These are phyloP conservation scores for Ascochyta pisi DNA, from an alignment of 2,329 filamentous ascomycete species.

Conservation along the genomic window DNA sequence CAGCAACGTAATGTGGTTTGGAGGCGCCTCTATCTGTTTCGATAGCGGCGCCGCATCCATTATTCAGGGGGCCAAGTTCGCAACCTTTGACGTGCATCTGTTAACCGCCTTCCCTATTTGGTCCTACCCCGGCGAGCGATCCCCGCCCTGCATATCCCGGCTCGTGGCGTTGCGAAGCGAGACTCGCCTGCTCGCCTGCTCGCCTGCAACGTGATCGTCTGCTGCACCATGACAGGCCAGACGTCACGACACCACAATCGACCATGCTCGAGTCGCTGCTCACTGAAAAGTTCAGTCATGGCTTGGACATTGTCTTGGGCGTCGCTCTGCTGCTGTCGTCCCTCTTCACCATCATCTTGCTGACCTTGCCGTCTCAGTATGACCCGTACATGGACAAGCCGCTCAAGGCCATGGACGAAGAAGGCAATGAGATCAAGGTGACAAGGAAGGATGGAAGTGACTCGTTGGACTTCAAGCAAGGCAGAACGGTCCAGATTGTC, in stretches of 20 bases:
- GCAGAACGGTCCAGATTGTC: constrained; percentile 75
- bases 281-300: constrained; percentile 29
- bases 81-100: constrained; percentile 16
- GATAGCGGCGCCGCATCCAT: constrained; percentile 21
- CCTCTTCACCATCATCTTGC: constrained; percentile 57
- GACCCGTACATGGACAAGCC: constrained; percentile 47
- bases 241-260: constrained; percentile 16
- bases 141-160: neutral
- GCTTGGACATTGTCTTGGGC: constrained; percentile 49
- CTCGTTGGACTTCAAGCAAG: constrained; percentile 36
- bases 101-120: constrained; percentile 19
- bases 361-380: constrained; percentile 62
- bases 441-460: constrained; percentile 32
- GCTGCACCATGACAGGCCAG: constrained; percentile 23
- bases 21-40: constrained; percentile 27
- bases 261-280: constrained; percentile 45
- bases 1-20: constrained; percentile 18
- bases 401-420: constrained; percentile 29
- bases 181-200: constrained; percentile 16
- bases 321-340: constrained; percentile 54
- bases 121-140: constrained; percentile 13
- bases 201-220: constrained; percentile 20
- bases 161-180: constrained; percentile 16
- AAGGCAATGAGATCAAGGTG: constrained; percentile 31
- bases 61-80: constrained; percentile 17